These are phyloP conservation scores for Sporothrix mexicana DNA, from an alignment of 2,329 filamentous ascomycete genomes.

Conservation along the genomic window DNA sequence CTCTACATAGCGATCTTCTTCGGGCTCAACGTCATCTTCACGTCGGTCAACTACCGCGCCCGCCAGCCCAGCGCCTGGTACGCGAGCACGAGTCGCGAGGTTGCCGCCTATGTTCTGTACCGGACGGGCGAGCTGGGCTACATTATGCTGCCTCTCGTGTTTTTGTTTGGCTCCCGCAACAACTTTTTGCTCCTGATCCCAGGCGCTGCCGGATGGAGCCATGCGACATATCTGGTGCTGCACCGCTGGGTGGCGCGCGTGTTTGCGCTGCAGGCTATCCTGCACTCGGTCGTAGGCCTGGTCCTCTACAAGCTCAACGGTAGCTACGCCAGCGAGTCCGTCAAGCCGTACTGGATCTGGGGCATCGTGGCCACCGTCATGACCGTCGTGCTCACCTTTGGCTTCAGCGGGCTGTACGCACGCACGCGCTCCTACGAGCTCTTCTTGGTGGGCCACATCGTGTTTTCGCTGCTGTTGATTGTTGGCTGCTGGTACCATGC, in stretches of 20 bases:
- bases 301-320: conserved; percentile 42
- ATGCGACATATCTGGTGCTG: conserved; percentile 55
- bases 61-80: conserved; percentile 25
- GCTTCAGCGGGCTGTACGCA: not conserved
- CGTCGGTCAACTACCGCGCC: conserved; percentile 12
- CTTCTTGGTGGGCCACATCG: conserved; percentile 30
- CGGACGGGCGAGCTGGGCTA: conserved; percentile 33
- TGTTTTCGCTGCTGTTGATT: conserved; percentile 24
- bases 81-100: conserved; percentile 8
- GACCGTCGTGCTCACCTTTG: not conserved
- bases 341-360: conserved; percentile 23
- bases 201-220: conserved; percentile 56
- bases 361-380: conserved; percentile 11
- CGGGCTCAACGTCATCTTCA: not conserved
- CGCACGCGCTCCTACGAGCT: conserved; percentile 2
- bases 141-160: conserved; percentile 42
- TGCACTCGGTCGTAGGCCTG: conserved; percentile 55
- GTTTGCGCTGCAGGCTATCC: conserved; percentile 51
- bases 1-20: not conserved
- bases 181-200: conserved; percentile 45
- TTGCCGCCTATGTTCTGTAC: conserved; percentile 25
- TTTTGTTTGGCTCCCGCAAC: conserved; percentile 55
- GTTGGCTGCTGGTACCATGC: conserved; percentile 34
- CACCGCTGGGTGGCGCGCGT: conserved; percentile 58
- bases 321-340: not conserved